phyloP scores from a whole-genome alignment of 805 yeast species.

The Cyberlindnera bimundalis region DNA sequence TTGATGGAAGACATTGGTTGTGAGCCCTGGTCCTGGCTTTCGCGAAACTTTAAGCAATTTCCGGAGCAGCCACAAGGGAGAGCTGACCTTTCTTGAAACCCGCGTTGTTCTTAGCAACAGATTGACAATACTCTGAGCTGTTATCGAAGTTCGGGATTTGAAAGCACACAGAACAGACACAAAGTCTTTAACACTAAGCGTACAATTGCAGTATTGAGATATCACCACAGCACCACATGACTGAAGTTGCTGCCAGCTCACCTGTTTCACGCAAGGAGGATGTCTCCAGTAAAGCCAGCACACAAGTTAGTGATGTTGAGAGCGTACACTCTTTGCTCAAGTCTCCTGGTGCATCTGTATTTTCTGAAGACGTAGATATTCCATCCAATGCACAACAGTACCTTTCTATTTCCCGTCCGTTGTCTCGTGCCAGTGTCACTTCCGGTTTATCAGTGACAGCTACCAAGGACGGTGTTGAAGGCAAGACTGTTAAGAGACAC shows the following conservation, averaged over 20 bases:
- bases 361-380: constrained; percentile 13
- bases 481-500: constrained; percentile 47
- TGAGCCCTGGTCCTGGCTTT: no score
- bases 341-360: constrained; percentile 10
- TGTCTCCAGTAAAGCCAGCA: neutral
- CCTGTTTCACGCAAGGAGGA: constrained; percentile 5
- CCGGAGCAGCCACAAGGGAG: no score
- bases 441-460: constrained; percentile 73
- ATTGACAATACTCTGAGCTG: no score
- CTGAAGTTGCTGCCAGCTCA: constrained; percentile 9
- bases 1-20: no score
- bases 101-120: no score
- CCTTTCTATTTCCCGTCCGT: constrained; percentile 46
- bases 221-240: constrained; percentile 5
- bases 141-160: no score
- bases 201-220: no score
- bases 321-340: constrained; percentile 11
- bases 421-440: constrained; percentile 58
- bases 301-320: constrained; percentile 11
- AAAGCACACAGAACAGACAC: no score
- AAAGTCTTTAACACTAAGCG: no score
- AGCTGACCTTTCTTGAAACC: no score
- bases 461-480: constrained; percentile 71
- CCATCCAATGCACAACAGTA: constrained; percentile 10
- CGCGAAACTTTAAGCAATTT: no score